Evolutionary conservation across 2,329 filamentous ascomycete genomes (phyloP), one percentile per base, ranked within the genome.

Genomic region (Fusarium verrucosum): DNA sequence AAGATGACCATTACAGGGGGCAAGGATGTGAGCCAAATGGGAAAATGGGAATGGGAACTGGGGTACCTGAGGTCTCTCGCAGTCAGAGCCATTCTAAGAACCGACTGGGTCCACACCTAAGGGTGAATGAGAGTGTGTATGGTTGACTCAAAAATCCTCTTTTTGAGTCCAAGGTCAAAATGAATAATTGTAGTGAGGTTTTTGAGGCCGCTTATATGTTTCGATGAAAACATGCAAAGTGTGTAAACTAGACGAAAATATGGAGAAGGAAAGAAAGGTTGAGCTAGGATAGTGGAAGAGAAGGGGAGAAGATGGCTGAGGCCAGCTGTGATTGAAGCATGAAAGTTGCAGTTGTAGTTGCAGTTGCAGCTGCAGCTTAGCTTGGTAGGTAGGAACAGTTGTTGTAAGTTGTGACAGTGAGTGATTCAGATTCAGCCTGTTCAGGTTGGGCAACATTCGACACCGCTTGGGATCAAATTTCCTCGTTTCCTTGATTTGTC

Each of bases 401-500:
- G 17, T 32, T 33, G 26, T 19, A 45, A 58, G 19, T 46, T 63
- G 36, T 44, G 35, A 42, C 46, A 38, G 46, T 50, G 46, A 42
- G 35, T 46, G 50, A 58, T 62, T 50, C 57, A 58, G 51, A 32
- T 32, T 32, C 30, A 32, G 14, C 35, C 40, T 40, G 33, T 43
- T 51, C 43, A 37, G 37, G 32, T 63, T 52, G 47, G 52, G 58
- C 62, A 66, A 63, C 58, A 50, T 37, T 62, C 65, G 46, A 50
- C 61, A 66, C 30, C 25, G 26, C 57, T 62, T 58, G 30, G n/a
- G 30, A 38, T 41, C 35, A 44, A 33, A 38, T 45, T 19, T 35
- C n/a, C 10, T 9, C 11, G 17, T 7, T 40, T 53, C 20, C 36
- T 46, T 38, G 25, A 36, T 36, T 61, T 41, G 41, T 20, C 30